A percentile compares a stretch with the other conserved stretches of the same genome.
Conservation (phyloP, 2,329 filamentous ascomycete species). For the Magnaporthales sp. region DNA sequence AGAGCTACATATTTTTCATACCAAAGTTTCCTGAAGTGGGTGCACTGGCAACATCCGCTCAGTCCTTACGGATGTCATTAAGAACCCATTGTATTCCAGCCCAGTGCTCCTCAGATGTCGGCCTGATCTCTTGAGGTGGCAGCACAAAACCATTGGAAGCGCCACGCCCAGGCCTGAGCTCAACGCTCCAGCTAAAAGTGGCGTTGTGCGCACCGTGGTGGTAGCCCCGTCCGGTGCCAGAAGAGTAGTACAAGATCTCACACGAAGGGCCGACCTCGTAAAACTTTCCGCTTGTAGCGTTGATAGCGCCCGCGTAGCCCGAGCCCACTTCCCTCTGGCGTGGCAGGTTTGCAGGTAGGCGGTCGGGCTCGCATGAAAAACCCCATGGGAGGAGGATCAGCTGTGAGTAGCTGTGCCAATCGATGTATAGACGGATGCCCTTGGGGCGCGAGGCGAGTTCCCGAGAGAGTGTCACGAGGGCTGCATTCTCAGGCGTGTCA, state of each 20-base stretch:
- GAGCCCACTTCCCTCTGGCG: slow-evolving; percentile 15
- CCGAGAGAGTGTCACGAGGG: slow-evolving; percentile 34
- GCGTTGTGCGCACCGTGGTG: slow-evolving; percentile 14
- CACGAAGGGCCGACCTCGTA: slow-evolving; percentile 13
- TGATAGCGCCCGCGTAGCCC: slow-evolving; percentile 34
- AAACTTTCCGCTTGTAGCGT: neutral
- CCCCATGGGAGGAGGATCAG: slow-evolving; percentile 46
- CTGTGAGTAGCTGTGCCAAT: slow-evolving; percentile 51
- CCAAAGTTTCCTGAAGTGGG: too few species aligned
- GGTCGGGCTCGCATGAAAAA: slow-evolving; percentile 34
- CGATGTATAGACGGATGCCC: slow-evolving; percentile 47
- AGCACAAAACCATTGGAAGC: slow-evolving; percentile 12
- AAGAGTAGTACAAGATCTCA: slow-evolving; percentile 14
- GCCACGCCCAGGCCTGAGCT: slow-evolving; percentile 12
- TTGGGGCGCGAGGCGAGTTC: slow-evolving; percentile 26
- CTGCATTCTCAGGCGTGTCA: slow-evolving; percentile 34
- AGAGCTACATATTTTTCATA: too few species aligned
- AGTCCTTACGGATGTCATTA: slow-evolving; percentile 3
- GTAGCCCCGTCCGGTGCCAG: slow-evolving; percentile 13
- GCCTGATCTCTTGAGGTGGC: slow-evolving; percentile 13
- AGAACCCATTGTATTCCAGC: slow-evolving; percentile 8
- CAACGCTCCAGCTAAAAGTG: slow-evolving; percentile 15
- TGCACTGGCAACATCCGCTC: too few species aligned
- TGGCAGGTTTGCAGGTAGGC: slow-evolving; percentile 15
- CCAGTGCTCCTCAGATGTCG: slow-evolving; percentile 15